Evolutionary conservation across 2,329 filamentous ascomycete species (phyloP), one percentile per base, ranked within the genome.

Genomic region (Beauveria scarabaeidicola): DNA sequence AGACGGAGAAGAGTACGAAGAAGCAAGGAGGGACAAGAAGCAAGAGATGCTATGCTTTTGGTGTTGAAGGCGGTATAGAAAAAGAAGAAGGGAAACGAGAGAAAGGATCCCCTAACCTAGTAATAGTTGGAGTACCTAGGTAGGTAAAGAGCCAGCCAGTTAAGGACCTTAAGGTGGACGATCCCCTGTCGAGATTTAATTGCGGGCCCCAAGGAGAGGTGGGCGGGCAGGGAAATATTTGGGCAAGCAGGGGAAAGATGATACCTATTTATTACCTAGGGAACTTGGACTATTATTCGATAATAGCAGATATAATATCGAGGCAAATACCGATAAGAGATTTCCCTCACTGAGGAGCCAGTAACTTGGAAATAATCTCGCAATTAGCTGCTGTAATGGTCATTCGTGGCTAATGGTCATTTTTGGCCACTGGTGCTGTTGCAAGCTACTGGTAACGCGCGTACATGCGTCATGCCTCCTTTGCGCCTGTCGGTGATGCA

Each of bases 141-240:
- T n/a, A n/a, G n/a, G n/a, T 36, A 36, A 9, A 27, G 13, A 40
- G 32, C n/a, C 25, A 52, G 27, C 21, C 48, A 51, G 55, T 58
- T 29, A 32, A n/a, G n/a, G n/a, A n/a, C n/a, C n/a, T n/a, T n/a
- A n/a, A 52, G n/a, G 51, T 40, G 51, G 50, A 59, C 17, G 58
- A 60, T 60, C 58, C 58, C 58, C 58, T 60, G 58, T 32, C 56
- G 25, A 59, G 57, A 59, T 59, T 52, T 47, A 47, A 54, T 54
- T 60, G 43, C 44, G 58, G 58, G 51, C 5, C 58, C 38, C 23
- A 13, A 19, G 17, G 5, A 50, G 46, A n/a, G 15, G 17, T 6
- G 17, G 19, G 36, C 3, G 3, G n/a, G 27, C 10, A 10, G 38
- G 38, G 11, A 8, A n/a, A n/a, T n/a, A n/a, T n/a, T n/a, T n/a